Percentiles rank a stretch among this genome's conserved stretches.
phyloP scores from a whole-genome alignment of 257 asterid genomes.

The Plantago elongata region DNA sequence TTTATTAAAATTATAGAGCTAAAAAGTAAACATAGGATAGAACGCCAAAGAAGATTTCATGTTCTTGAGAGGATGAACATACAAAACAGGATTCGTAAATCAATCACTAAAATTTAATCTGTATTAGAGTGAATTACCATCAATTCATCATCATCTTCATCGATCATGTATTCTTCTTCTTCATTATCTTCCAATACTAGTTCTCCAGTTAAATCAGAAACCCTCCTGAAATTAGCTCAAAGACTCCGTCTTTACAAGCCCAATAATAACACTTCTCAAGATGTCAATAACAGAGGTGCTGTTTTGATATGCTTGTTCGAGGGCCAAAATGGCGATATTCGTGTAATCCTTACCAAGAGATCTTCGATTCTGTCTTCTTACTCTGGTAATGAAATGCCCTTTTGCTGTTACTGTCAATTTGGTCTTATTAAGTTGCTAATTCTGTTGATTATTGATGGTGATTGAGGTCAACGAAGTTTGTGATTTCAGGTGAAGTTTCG shows the following conservation, averaged over 20 bases:
- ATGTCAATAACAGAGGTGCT: constrained; percentile 37
- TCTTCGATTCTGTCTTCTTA: constrained; percentile 57
- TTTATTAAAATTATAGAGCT: too few species aligned
- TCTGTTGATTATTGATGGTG: neutral
- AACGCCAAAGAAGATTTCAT: too few species aligned
- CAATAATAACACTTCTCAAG: constrained; percentile 12
- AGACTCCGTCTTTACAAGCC: constrained; percentile 33
- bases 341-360: constrained; percentile 72
- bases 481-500: constrained; percentile 66
- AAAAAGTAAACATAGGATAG: too few species aligned
- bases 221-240: constrained; percentile 34
- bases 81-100: too few species aligned
- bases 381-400: constrained; percentile 36
- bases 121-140: too few species aligned
- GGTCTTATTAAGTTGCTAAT: neutral
- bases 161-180: too few species aligned
- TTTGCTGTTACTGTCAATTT: neutral
- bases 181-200: too few species aligned
- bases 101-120: too few species aligned
- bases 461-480: neutral
- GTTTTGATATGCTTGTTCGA: constrained; percentile 68
- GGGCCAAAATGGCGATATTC: constrained; percentile 47
- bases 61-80: too few species aligned
- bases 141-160: too few species aligned
- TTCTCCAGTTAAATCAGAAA: constrained; percentile 24